Evolutionary conservation across 176 grass and related monocot genomes (phyloP).

Genomic region (Zoysia pacifica): DNA sequence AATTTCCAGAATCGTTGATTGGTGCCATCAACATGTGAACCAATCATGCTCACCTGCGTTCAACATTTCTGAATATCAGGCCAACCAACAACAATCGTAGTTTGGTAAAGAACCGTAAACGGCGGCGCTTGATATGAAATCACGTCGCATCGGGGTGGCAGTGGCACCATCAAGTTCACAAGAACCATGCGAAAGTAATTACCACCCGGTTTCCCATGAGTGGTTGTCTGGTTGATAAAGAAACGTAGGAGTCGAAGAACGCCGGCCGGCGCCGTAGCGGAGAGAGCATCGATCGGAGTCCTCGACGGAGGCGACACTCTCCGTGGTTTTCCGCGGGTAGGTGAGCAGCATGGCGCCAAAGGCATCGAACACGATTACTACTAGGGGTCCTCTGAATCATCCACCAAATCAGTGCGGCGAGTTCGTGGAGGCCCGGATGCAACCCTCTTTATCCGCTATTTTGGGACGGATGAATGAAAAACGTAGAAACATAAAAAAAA

Average conservation of each 20-base stretch:
- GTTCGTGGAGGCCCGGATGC: conserved; percentile 32
- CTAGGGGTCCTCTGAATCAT: not conserved
- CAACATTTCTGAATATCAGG: conserved; percentile 5
- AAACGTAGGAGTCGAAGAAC: no score
- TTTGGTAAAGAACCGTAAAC: not conserved
- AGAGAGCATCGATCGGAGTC: not conserved
- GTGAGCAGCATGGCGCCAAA: conserved; percentile 16
- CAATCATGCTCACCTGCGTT: conserved; percentile 13
- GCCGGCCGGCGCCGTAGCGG: no score
- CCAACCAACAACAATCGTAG: not conserved
- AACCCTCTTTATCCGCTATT: no score
- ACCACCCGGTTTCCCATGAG: no score
- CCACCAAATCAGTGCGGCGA: not conserved
- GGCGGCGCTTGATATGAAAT: not conserved
- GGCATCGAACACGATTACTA: not conserved
- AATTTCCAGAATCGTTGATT: not conserved
- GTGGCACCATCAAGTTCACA: not conserved
- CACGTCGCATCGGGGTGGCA: not conserved
- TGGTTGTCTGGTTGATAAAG: no score
- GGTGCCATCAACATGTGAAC: conserved; percentile 22
- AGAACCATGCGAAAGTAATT: not conserved
- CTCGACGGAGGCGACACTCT: not conserved
- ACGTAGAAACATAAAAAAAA: no score
- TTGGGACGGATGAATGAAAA: no score
- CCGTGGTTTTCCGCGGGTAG: not conserved